These are phyloP conservation scores for Lactarius sanguifluus DNA, from an alignment of 768 basidiomycete genomes.

Conservation along the genomic window DNA sequence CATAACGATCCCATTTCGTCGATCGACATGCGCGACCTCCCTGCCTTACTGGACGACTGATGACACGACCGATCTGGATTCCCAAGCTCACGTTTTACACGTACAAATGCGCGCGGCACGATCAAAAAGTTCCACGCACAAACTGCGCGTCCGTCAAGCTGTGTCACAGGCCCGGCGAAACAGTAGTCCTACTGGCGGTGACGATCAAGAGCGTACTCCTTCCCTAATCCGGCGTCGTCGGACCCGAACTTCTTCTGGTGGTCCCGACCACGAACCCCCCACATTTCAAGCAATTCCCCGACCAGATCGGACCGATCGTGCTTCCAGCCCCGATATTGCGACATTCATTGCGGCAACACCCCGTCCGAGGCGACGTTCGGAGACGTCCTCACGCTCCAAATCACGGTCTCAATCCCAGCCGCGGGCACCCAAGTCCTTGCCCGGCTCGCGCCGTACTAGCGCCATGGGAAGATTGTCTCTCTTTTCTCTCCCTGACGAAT, in stretches of 20 bases:
- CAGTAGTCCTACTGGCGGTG: background rate
- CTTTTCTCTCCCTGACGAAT: conserved; percentile 20
- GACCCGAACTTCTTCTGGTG: conserved; percentile 6
- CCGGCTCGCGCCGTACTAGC: conserved; percentile 30
- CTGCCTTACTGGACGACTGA: conserved; percentile 35
- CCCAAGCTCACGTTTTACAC: conserved; percentile 15
- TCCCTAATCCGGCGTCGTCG: conserved; percentile 10
- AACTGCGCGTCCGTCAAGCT: conserved; percentile 14
- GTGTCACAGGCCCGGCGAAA: conserved; percentile 13
- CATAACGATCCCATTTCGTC: conserved; percentile 35
- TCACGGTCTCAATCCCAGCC: conserved; percentile 31
- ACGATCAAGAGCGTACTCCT: conserved; percentile 5
- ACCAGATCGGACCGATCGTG: conserved; percentile 17
- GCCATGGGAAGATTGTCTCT: conserved; percentile 19
- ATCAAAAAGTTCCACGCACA: conserved; percentile 15
- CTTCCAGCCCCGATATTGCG: conserved; percentile 38
- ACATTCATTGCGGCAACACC: conserved; percentile 37
- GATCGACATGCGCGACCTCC: conserved; percentile 36
- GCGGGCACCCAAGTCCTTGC: conserved; percentile 21
- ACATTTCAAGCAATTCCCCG: conserved; percentile 8
- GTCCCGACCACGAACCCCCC: background rate
- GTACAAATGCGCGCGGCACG: conserved; percentile 21
- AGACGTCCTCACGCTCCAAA: conserved; percentile 30
- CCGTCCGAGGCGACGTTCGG: conserved; percentile 34
- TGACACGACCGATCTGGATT: conserved; percentile 24